Percentiles rank a stretch among this genome's conserved stretches.
These are phyloP conservation scores for Cutaneotrichosporon cutaneum DNA, from an alignment of 1,284 basidiomycete genomes.

Conservation along the genomic window DNA sequence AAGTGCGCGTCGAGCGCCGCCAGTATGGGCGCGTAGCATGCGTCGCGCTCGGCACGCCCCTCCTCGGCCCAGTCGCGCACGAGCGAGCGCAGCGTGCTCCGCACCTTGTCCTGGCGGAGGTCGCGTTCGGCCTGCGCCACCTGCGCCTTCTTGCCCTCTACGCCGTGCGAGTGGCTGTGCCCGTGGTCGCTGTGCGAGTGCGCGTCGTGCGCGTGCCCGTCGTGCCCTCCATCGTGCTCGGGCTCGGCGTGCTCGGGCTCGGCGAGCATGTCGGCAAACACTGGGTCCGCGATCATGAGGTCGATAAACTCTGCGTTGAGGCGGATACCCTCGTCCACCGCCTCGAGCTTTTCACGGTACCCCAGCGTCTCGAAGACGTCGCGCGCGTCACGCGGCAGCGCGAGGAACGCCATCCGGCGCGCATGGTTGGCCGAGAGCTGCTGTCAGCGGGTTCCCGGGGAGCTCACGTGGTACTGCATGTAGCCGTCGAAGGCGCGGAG, in stretches of 20 bases:
- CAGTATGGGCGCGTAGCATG: constrained; percentile 75
- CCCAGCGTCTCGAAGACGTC: constrained; percentile 44
- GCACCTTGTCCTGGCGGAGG: constrained; percentile 63
- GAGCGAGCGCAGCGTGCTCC: constrained; percentile 84
- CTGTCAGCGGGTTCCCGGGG: background rate
- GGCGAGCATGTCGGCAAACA: constrained; percentile 46
- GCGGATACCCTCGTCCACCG: constrained; percentile 53
- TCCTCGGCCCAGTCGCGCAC: constrained; percentile 86
- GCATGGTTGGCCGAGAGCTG: constrained; percentile 52
- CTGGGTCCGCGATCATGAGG: constrained; percentile 48
- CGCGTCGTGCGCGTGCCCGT: constrained; percentile 9
- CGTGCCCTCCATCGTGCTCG: constrained; percentile 11
- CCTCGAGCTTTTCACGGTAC: constrained; percentile 51
- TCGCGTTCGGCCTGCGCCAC: constrained; percentile 34
- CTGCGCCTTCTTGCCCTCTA: background rate
- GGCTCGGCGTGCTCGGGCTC: background rate
- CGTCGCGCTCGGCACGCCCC: constrained; percentile 71
- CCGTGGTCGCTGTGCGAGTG: constrained; percentile 33
- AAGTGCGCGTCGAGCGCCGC: constrained; percentile 69
- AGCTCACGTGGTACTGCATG: constrained; percentile 52
- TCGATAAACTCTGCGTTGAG: constrained; percentile 53
- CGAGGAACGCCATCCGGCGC: constrained; percentile 47
- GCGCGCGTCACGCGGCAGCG: constrained; percentile 42
- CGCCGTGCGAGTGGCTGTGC: constrained; percentile 26
- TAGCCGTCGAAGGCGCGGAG: constrained; percentile 49